Percentiles rank a stretch among this genome's conserved stretches.
These are phyloP conservation scores for Suhomyces panamericanus DNA, from an alignment of 1,139 yeast genomes.

Conservation along the genomic window DNA sequence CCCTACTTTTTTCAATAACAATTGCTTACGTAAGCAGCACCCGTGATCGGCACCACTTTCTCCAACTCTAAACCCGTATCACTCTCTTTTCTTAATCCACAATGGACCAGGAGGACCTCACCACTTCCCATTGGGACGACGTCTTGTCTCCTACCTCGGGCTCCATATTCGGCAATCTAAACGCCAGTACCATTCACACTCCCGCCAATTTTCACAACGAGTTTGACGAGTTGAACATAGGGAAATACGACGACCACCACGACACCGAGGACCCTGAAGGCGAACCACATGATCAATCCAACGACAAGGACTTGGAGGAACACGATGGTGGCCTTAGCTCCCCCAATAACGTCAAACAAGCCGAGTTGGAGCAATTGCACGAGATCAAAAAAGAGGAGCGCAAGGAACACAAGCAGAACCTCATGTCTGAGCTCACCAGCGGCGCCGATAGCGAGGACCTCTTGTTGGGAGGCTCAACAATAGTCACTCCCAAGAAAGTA, in stretches of 20 bases:
- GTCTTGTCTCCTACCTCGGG: conserved; percentile 19
- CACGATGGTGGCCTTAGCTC: conserved; percentile 17
- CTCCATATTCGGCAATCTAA: conserved; percentile 14
- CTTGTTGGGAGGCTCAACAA: conserved; percentile 20
- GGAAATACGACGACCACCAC: conserved; percentile 22
- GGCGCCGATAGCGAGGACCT: conserved; percentile 29
- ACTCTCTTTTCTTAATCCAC: background rate
- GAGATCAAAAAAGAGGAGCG: conserved; percentile 38
- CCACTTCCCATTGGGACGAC: conserved; percentile 33
- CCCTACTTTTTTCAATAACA: conserved; percentile 11
- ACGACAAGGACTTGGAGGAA: conserved; percentile 10
- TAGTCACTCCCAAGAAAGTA: conserved; percentile 23
- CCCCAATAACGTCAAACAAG: conserved; percentile 16
- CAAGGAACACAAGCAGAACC: conserved; percentile 36
- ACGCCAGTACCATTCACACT: conserved; percentile 6
- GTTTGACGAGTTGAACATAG: conserved; percentile 28
- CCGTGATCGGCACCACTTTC: background rate
- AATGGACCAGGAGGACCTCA: conserved; percentile 28
- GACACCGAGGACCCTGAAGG: conserved; percentile 17
- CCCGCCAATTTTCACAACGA: conserved; percentile 26
- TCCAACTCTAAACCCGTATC: background rate
- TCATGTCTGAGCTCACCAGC: conserved; percentile 38
- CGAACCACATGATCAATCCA: conserved; percentile 22
- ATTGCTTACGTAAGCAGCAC: background rate
- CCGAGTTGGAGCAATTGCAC: conserved; percentile 34